Conservation (phyloP, 2,329 filamentous ascomycete genomes). For the Hypoxylon sp. region DNA sequence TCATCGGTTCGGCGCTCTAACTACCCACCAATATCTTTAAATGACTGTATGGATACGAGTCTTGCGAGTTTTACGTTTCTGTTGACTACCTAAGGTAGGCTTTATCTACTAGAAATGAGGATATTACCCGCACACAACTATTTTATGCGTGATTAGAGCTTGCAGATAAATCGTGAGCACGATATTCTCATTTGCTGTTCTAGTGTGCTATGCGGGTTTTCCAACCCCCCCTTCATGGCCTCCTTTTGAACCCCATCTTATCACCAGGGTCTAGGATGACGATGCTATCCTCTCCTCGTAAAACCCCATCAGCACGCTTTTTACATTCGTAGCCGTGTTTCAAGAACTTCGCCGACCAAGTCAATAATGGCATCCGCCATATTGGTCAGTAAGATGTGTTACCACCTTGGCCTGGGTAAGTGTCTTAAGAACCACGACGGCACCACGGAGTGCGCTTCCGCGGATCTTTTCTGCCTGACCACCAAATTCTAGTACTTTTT, state of each 20-base stretch:
- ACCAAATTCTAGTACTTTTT: slow-evolving; percentile 3
- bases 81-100: neutral
- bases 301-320: slow-evolving; percentile 28
- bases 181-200: neutral
- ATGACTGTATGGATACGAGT: neutral
- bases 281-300: slow-evolving; percentile 12
- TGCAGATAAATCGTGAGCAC: slow-evolving; percentile 1
- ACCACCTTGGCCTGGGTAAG: slow-evolving; percentile 9
- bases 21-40: neutral
- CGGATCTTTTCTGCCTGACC: slow-evolving; percentile 19
- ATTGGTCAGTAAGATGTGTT: slow-evolving; percentile 11
- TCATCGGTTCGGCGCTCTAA: slow-evolving; percentile 5
- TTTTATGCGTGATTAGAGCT: neutral
- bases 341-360: slow-evolving; percentile 13
- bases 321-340: slow-evolving; percentile 37
- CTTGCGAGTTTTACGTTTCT: slow-evolving; percentile 11
- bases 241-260: neutral
- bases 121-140: neutral
- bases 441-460: slow-evolving; percentile 13
- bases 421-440: slow-evolving; percentile 35
- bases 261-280: slow-evolving; percentile 15
- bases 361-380: slow-evolving; percentile 35
- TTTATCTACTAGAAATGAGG: neutral
- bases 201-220: slow-evolving; percentile 3
- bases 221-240: slow-evolving; percentile 5